Conservation (phyloP, 176 grass and related monocot genomes). For the Bonia amplexicaulis region DNA sequence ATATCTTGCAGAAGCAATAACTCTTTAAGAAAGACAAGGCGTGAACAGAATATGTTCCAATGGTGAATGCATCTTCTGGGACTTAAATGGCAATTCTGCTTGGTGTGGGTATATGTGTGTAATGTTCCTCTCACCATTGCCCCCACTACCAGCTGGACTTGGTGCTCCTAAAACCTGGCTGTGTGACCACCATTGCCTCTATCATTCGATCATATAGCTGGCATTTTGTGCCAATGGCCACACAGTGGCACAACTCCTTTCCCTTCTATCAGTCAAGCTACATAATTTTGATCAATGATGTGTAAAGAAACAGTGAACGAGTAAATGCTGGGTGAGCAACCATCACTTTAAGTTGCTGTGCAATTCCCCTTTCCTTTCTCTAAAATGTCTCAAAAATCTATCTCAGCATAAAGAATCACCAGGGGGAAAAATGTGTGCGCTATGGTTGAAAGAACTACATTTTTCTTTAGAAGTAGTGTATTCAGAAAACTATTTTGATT, state of each 20-base stretch:
- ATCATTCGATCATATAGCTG: constrained; percentile 52
- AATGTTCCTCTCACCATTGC: constrained; percentile 23
- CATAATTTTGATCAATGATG: constrained; percentile 18
- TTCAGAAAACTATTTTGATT: constrained; percentile 25
- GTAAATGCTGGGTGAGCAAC: not conserved
- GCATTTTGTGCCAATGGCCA: constrained; percentile 23
- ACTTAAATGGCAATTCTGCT: constrained; percentile 44
- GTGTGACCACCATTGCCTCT: constrained; percentile 38
- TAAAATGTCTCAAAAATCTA: not conserved
- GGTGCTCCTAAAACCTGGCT: constrained; percentile 49
- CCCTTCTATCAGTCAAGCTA: constrained; percentile 28
- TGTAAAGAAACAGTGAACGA: not conserved
- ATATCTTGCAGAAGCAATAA: constrained; percentile 30
- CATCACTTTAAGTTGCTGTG: not conserved
- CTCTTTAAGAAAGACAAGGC: constrained; percentile 33
- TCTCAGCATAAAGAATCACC: not conserved
- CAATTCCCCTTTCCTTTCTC: not conserved
- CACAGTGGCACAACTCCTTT: constrained; percentile 25
- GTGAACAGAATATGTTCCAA: constrained; percentile 34
- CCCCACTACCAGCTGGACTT: constrained; percentile 40
- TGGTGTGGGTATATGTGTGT: constrained; percentile 19
- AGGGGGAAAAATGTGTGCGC: not conserved
- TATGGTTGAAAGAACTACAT: not conserved
- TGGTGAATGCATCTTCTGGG: constrained; percentile 38
- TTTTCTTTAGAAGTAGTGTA: not conserved